A percentile compares a stretch with the other conserved stretches of the same genome.
These are phyloP conservation scores for Hypsizygus marmoreus DNA, from an alignment of 768 basidiomycete species.

Conservation along the genomic window DNA sequence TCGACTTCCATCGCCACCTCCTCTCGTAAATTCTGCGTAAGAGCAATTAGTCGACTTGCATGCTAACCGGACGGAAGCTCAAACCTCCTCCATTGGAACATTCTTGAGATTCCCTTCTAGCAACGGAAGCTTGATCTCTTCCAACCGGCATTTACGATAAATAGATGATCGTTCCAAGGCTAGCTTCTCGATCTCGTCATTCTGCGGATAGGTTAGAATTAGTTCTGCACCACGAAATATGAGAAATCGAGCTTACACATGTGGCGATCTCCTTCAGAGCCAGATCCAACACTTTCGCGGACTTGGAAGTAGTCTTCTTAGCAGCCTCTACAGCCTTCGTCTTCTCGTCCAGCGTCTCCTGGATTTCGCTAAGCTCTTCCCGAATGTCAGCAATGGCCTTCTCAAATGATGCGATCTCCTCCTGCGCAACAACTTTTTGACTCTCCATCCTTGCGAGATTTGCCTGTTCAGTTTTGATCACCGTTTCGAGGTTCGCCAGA, in stretches of 20 bases:
- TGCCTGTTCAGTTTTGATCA: constrained; percentile 51
- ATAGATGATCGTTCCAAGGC: constrained; percentile 82
- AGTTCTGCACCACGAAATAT: neutral
- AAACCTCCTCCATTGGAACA: constrained; percentile 94
- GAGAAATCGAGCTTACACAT: constrained; percentile 48
- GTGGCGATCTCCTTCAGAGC: constrained; percentile 87
- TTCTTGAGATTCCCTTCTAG: constrained; percentile 73
- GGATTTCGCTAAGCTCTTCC: constrained; percentile 60
- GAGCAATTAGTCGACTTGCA: constrained; percentile 7
- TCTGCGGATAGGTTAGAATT: constrained; percentile 20
- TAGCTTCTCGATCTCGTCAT: constrained; percentile 87
- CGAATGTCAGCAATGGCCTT: constrained; percentile 55
- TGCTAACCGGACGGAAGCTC: constrained; percentile 9
- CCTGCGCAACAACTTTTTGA: constrained; percentile 55
- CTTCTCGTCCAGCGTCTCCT: constrained; percentile 71
- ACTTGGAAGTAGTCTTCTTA: constrained; percentile 69
- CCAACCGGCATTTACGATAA: constrained; percentile 91
- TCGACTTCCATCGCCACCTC: constrained; percentile 93
- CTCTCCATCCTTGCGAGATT: constrained; percentile 55
- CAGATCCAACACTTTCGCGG: constrained; percentile 79
- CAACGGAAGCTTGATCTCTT: constrained; percentile 87
- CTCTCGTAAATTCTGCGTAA: constrained; percentile 70
- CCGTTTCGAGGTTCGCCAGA: constrained; percentile 51
- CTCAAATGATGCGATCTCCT: constrained; percentile 62
- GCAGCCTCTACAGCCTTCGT: constrained; percentile 73